Base-by-base conservation (phyloP, 495 filamentous ascomycete genomes). In the Talaromyces wortmannii region DNA sequence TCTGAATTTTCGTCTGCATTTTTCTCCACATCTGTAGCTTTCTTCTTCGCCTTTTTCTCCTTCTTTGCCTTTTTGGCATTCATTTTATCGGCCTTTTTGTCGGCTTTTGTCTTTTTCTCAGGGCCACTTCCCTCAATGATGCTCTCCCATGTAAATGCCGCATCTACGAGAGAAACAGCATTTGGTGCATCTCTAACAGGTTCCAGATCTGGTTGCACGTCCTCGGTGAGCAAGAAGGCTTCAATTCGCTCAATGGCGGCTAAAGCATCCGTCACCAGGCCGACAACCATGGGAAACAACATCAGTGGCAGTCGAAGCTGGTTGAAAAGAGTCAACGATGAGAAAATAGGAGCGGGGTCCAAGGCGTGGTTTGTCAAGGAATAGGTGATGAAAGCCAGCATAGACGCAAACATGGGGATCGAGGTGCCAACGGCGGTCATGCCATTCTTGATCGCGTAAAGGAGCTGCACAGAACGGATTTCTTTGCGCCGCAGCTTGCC, bases 301-400 rank as follows among this genome's bases (percentile, higher is more conserved):
- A 95, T 96, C 36, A 97, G 74, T 0, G 92, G 92, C 72, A 96
- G 82, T 18, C 92, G 85, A 47, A 98, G 78, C 6, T 84, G 83
- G 64, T 98, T 98, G 77, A 97, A 98, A 15, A 97, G 72, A 2
- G 92, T 92, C 32, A 97, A 74, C 0, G 94, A 96, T 0, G 92
- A 96, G 73, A 98, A 98, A 49, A 97, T 78, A 23, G 83, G 75
- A 0, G 92, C 90, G 0, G 92, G 85, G 12, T 81, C 68, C 8
- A 96, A 78, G 8, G 61, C 63, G 59, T 92, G 86, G 36, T 84
- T 74, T 4, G 91, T 84, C 31, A 95, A 75, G 3, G 89, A 87
- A 66, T 89, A 97, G 3, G 91, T 95, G 66, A 98, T 92, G 70
- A 98, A 98, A 2, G 91, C 81, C 36, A 97, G 70, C 90, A 97